Conservation (phyloP, 106 monocot species). For the Acorus calamus region DNA sequence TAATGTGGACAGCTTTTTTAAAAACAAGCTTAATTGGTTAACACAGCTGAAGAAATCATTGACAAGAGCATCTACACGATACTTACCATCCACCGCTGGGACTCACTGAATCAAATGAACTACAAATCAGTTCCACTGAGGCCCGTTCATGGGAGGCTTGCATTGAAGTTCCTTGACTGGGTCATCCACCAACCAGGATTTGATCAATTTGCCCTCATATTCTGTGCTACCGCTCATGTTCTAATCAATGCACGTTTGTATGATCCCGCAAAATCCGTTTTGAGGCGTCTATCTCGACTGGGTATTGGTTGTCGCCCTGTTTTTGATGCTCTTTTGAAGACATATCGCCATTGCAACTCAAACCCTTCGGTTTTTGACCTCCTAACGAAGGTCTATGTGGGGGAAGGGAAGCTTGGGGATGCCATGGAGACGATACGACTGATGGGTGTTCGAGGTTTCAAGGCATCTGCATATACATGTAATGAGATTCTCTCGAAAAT, state of each 20-base stretch:
- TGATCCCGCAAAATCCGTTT: constrained; percentile 26
- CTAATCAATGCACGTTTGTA: constrained; percentile 43
- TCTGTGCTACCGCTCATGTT: constrained; percentile 33
- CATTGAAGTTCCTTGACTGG: constrained; percentile 36
- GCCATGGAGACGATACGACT: constrained; percentile 23
- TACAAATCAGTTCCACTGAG: constrained; percentile 28
- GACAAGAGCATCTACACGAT: constrained; percentile 20
- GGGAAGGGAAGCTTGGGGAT: constrained; percentile 18
- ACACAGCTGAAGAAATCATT: constrained; percentile 8
- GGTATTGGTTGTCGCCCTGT: constrained; percentile 7
- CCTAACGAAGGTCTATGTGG: constrained; percentile 34
- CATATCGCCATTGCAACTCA: constrained; percentile 26
- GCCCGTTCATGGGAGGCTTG: constrained; percentile 32
- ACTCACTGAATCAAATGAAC: constrained; percentile 45
- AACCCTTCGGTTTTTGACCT: constrained; percentile 45
- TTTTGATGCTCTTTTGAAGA: constrained; percentile 34
- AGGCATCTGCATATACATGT: constrained; percentile 34
- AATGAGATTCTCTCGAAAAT: constrained; percentile 44
- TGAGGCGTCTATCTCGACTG: constrained; percentile 22
- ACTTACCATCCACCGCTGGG: constrained; percentile 39
- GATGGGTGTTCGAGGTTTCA: constrained; percentile 34
- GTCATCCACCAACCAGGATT: constrained; percentile 19
- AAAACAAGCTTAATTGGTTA: neutral
- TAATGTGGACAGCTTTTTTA: neutral
- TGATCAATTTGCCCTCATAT: constrained; percentile 18